Evolutionary conservation across 2,329 filamentous ascomycete species (phyloP), one percentile per base, ranked within the genome.

Genomic region (Ophiostoma triangulosporum): DNA sequence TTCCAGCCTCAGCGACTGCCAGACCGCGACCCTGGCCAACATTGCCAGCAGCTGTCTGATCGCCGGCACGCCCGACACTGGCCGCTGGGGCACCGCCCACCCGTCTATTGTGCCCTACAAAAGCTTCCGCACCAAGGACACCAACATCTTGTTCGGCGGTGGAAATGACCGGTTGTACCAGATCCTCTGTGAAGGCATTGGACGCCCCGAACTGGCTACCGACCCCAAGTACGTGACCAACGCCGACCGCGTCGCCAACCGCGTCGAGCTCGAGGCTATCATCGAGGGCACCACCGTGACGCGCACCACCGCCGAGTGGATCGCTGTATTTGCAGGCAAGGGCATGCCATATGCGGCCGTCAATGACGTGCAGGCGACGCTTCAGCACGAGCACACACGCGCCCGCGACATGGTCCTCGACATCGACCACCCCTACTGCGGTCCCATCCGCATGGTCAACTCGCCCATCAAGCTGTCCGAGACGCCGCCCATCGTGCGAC

Each of bases 71-170:
- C 84, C 84, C 60, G 93, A 98, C 65, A 79, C 82, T 0, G 93
- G 93, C 0, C 77, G 93, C 58, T 97, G 93, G 91, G 93, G 93
- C 6, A 98, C 93, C 3, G 91, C 91, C 43, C 93, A 98, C 73
- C 93, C 91, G n/a, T 95, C 88, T 0, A 97, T 98, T 64, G 93
- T 98, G 0, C 93, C 93, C 0, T 98, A 98, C 67, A 83, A 84
- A 62, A 88, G 88, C 0, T 98, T 87, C 66, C 76, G 80, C 62
- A 87, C 84, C 4, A 78, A 76, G 53, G 82, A 88, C 57, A 81
- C 82, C n/a, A 78, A 81, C 54, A 74, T 88, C 33, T 73, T 88
- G 20, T 74, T 86, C 48, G 84, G 84, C 4, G 83, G 83, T 27
- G 83, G 81, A n/a, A 88, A 88, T 60, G 81, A 86, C 62, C 74